Evolutionary conservation across 177 flowering plant species (phyloP).

Genomic region (Tripterygium wilfordii): DNA sequence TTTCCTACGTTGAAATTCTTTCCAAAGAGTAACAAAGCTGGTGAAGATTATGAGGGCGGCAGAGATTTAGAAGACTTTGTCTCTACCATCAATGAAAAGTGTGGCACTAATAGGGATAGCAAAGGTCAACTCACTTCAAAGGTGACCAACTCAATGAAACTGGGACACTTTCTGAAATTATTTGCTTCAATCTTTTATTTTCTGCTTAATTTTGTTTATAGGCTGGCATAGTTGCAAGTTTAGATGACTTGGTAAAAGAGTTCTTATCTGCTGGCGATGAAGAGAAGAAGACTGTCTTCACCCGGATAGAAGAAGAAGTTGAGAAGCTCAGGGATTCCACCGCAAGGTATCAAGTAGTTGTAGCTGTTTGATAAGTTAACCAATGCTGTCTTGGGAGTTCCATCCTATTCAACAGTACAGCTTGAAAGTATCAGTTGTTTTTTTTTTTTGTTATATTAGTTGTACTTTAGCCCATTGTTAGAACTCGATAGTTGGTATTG

Average conservation of each 20-base stretch:
- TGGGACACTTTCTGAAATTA: not conserved
- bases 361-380: no score
- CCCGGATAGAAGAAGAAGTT: conserved; percentile 68
- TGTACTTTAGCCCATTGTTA: no score
- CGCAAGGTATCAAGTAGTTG: no score
- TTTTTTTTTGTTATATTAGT: no score
- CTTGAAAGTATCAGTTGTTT: no score
- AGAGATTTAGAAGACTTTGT: conserved; percentile 80
- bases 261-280: conserved; percentile 55
- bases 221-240: conserved; percentile 66
- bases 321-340: conserved; percentile 67
- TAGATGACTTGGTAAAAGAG: conserved; percentile 76
- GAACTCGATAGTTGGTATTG: no score
- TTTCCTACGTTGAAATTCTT: conserved; percentile 94
- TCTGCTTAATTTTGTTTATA: conserved; percentile 12
- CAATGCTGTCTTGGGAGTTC: no score
- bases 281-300: conserved; percentile 61
- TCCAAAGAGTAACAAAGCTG: conserved; percentile 87
- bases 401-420: no score
- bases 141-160: conserved; percentile 25
- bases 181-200: no score
- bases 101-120: no score
- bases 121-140: conserved; percentile 84
- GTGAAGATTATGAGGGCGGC: conserved; percentile 95
- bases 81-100: conserved; percentile 78